Conservation (phyloP, 371 early-diverging fungal species). For the Basidiobolus meristosporus region DNA sequence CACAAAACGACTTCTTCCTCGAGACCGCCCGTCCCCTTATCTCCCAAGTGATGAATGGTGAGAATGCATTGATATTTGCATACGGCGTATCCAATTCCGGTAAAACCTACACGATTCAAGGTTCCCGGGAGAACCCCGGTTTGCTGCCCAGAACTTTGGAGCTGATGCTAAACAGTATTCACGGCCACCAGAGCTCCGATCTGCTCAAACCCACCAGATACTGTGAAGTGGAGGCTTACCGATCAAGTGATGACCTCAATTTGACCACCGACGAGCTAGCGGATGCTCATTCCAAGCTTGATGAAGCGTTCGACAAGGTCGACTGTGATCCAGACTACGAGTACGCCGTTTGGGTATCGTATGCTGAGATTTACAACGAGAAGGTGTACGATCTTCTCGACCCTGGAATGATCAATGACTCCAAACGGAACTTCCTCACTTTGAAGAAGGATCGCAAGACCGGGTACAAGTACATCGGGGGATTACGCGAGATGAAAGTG, state of each 20-base stretch:
- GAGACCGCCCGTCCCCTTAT: constrained; percentile 28
- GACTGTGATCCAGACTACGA: neutral
- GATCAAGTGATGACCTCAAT: neutral
- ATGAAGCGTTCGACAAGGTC: neutral
- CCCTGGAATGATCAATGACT: constrained; percentile 3
- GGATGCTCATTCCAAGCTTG: too few species aligned
- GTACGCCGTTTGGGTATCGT: constrained; percentile 53
- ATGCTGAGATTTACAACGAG: constrained; percentile 71
- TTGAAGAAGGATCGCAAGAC: constrained; percentile 31
- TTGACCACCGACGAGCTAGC: too few species aligned
- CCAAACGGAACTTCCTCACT: constrained; percentile 20
- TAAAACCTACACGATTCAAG: constrained; percentile 58
- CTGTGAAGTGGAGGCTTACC: neutral
- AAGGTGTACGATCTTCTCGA: constrained; percentile 61
- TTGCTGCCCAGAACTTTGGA: constrained; percentile 32
- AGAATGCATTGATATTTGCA: constrained; percentile 38
- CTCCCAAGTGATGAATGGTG: constrained; percentile 20
- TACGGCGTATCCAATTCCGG: constrained; percentile 68
- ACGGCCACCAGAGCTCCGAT: neutral
- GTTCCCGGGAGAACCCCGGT: constrained; percentile 21
- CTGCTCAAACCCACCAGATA: neutral
- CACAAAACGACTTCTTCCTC: constrained; percentile 28
- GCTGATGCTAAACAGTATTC: constrained; percentile 21
- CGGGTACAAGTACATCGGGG: constrained; percentile 30
- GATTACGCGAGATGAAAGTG: constrained; percentile 33